Base-by-base conservation (phyloP, 805 yeast genomes). In the Kluyveromyces lactis region DNA sequence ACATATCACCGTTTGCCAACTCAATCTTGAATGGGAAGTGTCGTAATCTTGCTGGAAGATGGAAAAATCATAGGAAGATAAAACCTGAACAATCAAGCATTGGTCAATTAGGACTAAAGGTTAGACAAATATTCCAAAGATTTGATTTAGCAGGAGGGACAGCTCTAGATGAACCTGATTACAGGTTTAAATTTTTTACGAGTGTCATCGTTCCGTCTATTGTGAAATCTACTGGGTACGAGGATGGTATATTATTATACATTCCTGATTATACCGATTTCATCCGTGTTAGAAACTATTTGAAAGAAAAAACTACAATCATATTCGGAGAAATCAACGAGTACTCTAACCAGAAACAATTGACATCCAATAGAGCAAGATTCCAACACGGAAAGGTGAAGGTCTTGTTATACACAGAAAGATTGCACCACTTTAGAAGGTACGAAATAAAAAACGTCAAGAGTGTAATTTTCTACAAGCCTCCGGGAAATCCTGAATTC, bases 381-480 rank as follows among this genome's bases (percentile, higher is more conserved):
- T 92, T 92, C 55, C 75, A 72, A 24, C 70, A 75, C 31, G 75
- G 77, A 2, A 71, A 79, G 41, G 64, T 68, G 23, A 80, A 83
- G 51, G 71, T 90, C 19, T 58, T 92, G 66, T 62, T 92, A n/a
- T 90, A 90, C 62, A 85, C 97, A 0, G 97, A 90, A 53, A 80
- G 98, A 70, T 67, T 90, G 56, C 97, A 92, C 60, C 92, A 86
- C 56, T 92, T 79, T 66, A 76, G 95, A 47, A 72, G 97, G 38
- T 89, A 74, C 58, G 89, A 84, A 42, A 68, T 92, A 38, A 75
- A 72, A 43, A 97, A 97, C 19, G 95, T 86, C 17, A 81, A 83
- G 54, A 82, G 79, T 41, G 71, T 92, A 13, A 58, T 90, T 5
- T 77, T 92, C 66, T 92, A 86, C 60, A 86, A 81, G 26, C 69